Conservation (phyloP, 768 basidiomycete species). For the Roridomyces roridus region DNA sequence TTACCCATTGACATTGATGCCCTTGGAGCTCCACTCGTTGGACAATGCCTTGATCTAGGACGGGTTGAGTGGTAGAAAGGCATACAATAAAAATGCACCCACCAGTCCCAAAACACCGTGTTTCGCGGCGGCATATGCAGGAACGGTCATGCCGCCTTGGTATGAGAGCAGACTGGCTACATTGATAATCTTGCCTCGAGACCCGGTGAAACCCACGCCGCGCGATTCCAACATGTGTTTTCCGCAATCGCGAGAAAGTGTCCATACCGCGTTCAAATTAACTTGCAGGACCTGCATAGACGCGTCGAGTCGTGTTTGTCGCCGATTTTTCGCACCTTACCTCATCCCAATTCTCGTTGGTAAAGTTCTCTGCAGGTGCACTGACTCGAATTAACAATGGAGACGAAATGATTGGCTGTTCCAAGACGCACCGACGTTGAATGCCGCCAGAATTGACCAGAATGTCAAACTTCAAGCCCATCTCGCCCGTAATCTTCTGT, state of each 20-base stretch:
- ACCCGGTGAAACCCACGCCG: conserved; percentile 9
- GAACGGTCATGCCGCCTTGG: conserved; percentile 46
- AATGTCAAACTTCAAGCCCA: conserved; percentile 42
- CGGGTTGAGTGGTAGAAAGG: neutral
- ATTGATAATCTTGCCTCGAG: conserved; percentile 57
- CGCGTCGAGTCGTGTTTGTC: neutral
- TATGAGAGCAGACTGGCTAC: conserved; percentile 44
- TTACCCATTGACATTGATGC: conserved; percentile 49
- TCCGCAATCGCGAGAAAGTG: conserved; percentile 49
- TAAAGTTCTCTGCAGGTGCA: conserved; percentile 45
- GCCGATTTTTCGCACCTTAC: conserved; percentile 24
- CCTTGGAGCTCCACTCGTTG: conserved; percentile 55
- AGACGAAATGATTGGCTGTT: no score
- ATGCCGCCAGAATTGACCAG: conserved; percentile 57
- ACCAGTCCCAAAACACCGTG: conserved; percentile 45
- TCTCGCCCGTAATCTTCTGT: conserved; percentile 22
- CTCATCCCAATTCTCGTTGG: conserved; percentile 55
- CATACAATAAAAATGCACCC: neutral
- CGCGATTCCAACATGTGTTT: conserved; percentile 51
- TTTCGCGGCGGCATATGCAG: conserved; percentile 57
- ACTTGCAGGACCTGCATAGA: conserved; percentile 39
- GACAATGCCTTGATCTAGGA: conserved; percentile 31
- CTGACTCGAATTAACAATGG: neutral
- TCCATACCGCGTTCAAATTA: conserved; percentile 54
- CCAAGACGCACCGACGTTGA: conserved; percentile 32